Evolutionary conservation across 2,329 filamentous ascomycete species (phyloP).

Genomic region (Zymoseptoria ardabiliae): DNA sequence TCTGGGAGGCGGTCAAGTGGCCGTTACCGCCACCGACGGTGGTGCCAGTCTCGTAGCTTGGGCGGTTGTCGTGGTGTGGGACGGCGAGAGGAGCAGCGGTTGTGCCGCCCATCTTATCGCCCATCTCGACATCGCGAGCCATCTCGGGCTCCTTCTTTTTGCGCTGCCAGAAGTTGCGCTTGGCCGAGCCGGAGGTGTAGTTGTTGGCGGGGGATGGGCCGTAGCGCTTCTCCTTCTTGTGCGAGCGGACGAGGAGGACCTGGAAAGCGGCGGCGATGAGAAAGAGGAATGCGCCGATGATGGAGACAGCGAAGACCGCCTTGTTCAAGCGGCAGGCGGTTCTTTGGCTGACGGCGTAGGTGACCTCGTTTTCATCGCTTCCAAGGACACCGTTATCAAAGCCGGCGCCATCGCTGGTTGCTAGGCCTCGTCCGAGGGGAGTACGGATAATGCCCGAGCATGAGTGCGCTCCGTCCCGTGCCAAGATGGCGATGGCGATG

Average conservation of each 20-base stretch:
- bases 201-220: slow-evolving; percentile 59
- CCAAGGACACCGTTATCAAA: slow-evolving; percentile 41
- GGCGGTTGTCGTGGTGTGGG: slow-evolving; percentile 33
- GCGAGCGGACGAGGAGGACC: slow-evolving; percentile 59
- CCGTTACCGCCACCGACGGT: slow-evolving; percentile 35
- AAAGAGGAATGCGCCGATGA: slow-evolving; percentile 74
- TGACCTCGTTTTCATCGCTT: slow-evolving; percentile 31
- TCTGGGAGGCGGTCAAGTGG: slow-evolving; percentile 14
- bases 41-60: slow-evolving; percentile 44
- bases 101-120: slow-evolving; percentile 35
- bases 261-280: slow-evolving; percentile 64
- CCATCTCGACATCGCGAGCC: slow-evolving; percentile 40
- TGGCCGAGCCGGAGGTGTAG: slow-evolving; percentile 57
- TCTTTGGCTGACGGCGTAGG: slow-evolving; percentile 41
- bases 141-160: slow-evolving; percentile 28
- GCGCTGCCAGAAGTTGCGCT: slow-evolving; percentile 28
- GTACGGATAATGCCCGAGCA: slow-evolving; percentile 62
- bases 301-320: slow-evolving; percentile 67
- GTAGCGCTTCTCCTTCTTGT: slow-evolving; percentile 66
- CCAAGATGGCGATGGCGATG: slow-evolving; percentile 73
- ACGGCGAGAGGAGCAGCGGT: slow-evolving; percentile 23
- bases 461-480: slow-evolving; percentile 57
- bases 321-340: slow-evolving; percentile 70
- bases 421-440: slow-evolving; percentile 59
- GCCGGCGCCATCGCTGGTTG: slow-evolving; percentile 42